A percentile compares a stretch with the other conserved stretches of the same genome.
Evolutionary conservation across 1,284 basidiomycete genomes (phyloP).

Genomic region (Naganishia sp.): DNA sequence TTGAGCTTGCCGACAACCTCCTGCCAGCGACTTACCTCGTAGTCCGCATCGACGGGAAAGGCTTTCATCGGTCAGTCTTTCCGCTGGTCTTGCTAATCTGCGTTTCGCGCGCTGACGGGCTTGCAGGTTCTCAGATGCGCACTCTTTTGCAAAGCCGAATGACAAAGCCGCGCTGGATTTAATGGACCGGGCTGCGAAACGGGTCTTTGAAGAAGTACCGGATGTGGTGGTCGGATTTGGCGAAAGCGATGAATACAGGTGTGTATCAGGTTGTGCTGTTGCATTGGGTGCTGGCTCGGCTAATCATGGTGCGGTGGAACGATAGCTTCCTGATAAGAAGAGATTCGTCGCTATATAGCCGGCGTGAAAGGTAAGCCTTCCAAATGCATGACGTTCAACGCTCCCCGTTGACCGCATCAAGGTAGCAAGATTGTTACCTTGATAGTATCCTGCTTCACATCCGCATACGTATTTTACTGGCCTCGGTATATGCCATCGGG

Average conservation of each 20-base stretch:
- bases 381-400: too few species aligned
- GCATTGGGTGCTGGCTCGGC: background rate
- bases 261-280: conserved; percentile 36
- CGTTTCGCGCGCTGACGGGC: background rate
- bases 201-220: conserved; percentile 76
- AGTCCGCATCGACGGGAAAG: conserved; percentile 87
- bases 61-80: conserved; percentile 78
- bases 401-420: background rate
- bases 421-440: conserved; percentile 81
- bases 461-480: conserved; percentile 89
- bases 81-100: background rate
- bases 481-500: conserved; percentile 68
- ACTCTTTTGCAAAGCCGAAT: conserved; percentile 87
- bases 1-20: conserved; percentile 83
- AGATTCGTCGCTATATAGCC: conserved; percentile 74
- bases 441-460: conserved; percentile 87
- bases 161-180: conserved; percentile 80
- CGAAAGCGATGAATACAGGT: conserved; percentile 97
- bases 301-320: conserved; percentile 1
- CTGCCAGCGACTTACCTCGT: conserved; percentile 83
- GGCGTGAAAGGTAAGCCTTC: conserved; percentile 65
- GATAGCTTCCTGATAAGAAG: conserved; percentile 80
- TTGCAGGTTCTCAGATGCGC: conserved; percentile 78
- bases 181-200: conserved; percentile 87
- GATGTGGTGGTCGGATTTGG: conserved; percentile 88